Evolutionary conservation across 352 stramenopile species (phyloP), one percentile per base, ranked within the genome.

Genomic region (Phytopythium boreale): DNA sequence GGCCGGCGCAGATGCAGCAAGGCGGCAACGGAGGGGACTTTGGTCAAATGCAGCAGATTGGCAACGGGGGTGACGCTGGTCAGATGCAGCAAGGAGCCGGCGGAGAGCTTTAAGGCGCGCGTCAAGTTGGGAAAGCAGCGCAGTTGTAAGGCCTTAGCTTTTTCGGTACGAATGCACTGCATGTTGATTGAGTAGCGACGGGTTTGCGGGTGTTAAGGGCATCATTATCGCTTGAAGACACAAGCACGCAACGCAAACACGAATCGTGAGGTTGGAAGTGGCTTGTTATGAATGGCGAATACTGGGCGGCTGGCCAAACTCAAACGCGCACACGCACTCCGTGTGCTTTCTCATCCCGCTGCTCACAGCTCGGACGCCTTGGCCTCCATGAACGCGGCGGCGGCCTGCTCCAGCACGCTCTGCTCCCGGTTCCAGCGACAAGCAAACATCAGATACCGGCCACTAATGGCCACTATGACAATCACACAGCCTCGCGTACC

Each of bases 371-470:
- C 53, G 19, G 31, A 59, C 34, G 34, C 31, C 29, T 59, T 46
- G 19, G 29, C 34, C 3, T 57, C 57, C 44, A 24, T 29, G 22
- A 34, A 84, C 1, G 74, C 74, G 12, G 56, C 60, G 41, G 71
- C 71, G 4, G 70, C 67, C 1, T 77, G 62, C 22, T 84, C 67
- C 62, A 82, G 56, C 43, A 84, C 58, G 63, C 76, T 82, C 76
- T 84, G 53, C 19, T 37, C 60, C 59, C 15, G 29, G 29, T 34
- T 34, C 7, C 7, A 12, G 61, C 20, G 27, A 31, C 29, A 36
- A 31, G 56, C 26, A 63, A 39, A 66, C 5, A 68, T n/a, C 19
- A 60, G 27, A 1, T 66, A 34, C 8, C 36, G 58, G 20, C 41
- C 26, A 63, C 26, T 44, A 34, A 34, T 8, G 29, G 7, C 29